Base-by-base conservation (phyloP, 1,139 yeast species). In the Geotrichum macrosporum region DNA sequence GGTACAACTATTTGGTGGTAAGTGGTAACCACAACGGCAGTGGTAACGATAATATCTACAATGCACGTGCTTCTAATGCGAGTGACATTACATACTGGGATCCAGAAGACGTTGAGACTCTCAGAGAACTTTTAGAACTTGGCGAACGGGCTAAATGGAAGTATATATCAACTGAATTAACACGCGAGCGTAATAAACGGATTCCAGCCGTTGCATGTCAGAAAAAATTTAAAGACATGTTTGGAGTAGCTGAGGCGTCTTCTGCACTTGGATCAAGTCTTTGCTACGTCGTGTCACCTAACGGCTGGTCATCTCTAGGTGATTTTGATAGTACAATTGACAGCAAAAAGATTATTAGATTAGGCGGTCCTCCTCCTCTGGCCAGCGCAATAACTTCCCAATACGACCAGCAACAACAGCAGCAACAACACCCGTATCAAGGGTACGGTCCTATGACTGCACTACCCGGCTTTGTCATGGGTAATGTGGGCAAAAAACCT, bases 71-170 rank as follows among this genome's bases (percentile, higher is more conserved):
- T n/a, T n/a, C n/a, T n/a, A n/a, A n/a, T n/a, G n/a, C n/a, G n/a
- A n/a, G n/a, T 4, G 50, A 46, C 31, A 36, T 37, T 16, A 37
- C 44, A 12, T 49, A 53, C 36, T 67, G 71, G 71, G 57, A 58
- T 24, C 39, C 47, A n/a, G 67, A 66, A 8, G 74, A 69, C 43
- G 50, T 62, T 3, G 64, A 63, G 15, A 63, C 65, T 16, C 57
- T 71, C 35, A 55, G 61, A 39, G 63, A 65, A 5, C 53, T 70
- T 32, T 57, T 71, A 33, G 67, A 64, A 27, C 57, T 59, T 4
- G 74, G 70, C 6, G 75, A 71, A 47, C 57, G 67, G 42, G 67
- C 68, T 35, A 71, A 71, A 48, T 71, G 75, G 75, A 66, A 67
- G 52, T 69, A 60, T 52, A 61, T 71, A 41, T 66, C 74, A 30